Percentiles rank a stretch among this genome's conserved stretches.
Conservation (phyloP, 2,329 filamentous ascomycete species). For the Calonectria henricotiae region DNA sequence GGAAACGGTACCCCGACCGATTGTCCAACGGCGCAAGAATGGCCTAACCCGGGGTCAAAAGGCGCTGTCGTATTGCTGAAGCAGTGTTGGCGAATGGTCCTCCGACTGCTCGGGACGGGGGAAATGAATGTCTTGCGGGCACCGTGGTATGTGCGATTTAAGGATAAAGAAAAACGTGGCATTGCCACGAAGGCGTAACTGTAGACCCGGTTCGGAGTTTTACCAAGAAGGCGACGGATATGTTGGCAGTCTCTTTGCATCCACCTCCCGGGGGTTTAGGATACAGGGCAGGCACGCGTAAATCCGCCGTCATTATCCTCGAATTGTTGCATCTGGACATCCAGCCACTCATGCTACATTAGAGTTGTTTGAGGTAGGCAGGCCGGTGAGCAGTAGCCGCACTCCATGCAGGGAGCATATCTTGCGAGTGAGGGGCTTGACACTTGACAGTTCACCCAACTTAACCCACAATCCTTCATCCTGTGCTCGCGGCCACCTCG, state of each 20-base stretch:
- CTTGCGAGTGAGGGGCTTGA: constrained; percentile 20
- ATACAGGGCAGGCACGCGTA: background rate
- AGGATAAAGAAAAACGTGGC: constrained; percentile 1
- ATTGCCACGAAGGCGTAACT: constrained; percentile 7
- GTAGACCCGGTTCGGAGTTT: constrained; percentile 42
- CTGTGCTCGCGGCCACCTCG: constrained; percentile 13
- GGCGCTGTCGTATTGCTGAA: constrained; percentile 32
- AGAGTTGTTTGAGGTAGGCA: constrained; percentile 23
- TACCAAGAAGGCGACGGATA: constrained; percentile 35
- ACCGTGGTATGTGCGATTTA: constrained; percentile 41
- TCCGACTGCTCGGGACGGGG: constrained; percentile 42
- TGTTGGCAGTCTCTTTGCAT: constrained; percentile 21
- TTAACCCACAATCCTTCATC: constrained; percentile 18
- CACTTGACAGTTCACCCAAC: constrained; percentile 24
- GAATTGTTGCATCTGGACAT: constrained; percentile 28
- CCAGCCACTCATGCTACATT: constrained; percentile 22
- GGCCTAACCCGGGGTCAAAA: constrained; percentile 46
- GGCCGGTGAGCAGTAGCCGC: constrained; percentile 17
- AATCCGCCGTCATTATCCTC: background rate
- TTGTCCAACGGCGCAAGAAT: constrained; percentile 49
- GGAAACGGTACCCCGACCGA: constrained; percentile 27
- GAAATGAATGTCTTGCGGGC: constrained; percentile 50
- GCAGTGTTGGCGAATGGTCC: background rate
- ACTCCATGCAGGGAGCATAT: constrained; percentile 16
- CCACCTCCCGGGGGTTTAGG: constrained; percentile 5